phyloP scores from a whole-genome alignment of 352 stramenopile species.

The Bremia lactucae region DNA sequence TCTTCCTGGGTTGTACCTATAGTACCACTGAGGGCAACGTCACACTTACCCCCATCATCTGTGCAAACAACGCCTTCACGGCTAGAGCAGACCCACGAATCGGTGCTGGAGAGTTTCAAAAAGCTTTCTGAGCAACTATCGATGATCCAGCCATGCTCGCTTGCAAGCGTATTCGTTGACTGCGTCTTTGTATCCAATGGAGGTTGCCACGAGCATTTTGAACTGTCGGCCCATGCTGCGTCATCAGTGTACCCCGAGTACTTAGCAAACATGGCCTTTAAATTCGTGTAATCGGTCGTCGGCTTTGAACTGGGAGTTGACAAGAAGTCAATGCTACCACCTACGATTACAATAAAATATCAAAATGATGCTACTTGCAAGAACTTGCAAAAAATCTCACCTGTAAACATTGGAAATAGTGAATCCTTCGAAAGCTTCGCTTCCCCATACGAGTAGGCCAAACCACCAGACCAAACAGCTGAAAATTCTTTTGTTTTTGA shows the following conservation, averaged over 20 bases:
- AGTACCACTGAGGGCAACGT: constrained; percentile 37
- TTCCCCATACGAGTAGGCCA: constrained; percentile 82
- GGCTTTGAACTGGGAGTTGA: constrained; percentile 47
- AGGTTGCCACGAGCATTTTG: constrained; percentile 57
- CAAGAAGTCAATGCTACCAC: constrained; percentile 53
- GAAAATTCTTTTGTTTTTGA: constrained; percentile 54
- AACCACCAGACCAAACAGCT: constrained; percentile 70
- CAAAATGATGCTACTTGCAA: background rate
- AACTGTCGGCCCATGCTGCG: constrained; percentile 42
- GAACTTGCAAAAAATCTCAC: constrained; percentile 14
- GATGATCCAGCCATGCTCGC: constrained; percentile 50
- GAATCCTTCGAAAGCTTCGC: constrained; percentile 59
- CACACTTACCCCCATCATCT: constrained; percentile 46
- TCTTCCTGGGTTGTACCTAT: constrained; percentile 65
- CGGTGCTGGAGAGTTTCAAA: constrained; percentile 45
- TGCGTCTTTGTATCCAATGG: constrained; percentile 44
- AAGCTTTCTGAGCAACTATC: constrained; percentile 36
- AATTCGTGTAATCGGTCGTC: constrained; percentile 56
- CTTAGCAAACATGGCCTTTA: constrained; percentile 60
- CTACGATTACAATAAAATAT: constrained; percentile 16
- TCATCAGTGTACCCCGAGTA: constrained; percentile 43
- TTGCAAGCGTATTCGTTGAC: constrained; percentile 43
- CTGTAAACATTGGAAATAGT: constrained; percentile 75
- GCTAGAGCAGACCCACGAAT: constrained; percentile 64
- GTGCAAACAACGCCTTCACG: constrained; percentile 67